Percentiles rank a stretch among this genome's conserved stretches.
Conservation (phyloP, 2,329 filamentous ascomycete species). For the Ophiostoma piceae region DNA sequence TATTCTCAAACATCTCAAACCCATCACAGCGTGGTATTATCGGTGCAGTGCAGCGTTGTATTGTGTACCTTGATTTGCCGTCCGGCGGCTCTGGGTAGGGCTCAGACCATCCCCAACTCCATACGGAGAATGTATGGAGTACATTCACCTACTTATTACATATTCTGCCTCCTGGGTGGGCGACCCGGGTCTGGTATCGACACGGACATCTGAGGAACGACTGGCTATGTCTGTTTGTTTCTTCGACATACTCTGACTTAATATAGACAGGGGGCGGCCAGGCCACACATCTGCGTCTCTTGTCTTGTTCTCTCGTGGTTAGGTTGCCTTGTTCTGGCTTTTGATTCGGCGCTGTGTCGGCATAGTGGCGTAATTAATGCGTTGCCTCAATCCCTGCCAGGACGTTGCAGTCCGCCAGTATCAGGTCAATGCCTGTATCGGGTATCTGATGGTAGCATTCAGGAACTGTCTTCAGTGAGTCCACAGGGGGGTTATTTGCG, state of each 20-base stretch:
- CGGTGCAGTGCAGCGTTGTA: background rate
- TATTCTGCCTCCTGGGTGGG: background rate
- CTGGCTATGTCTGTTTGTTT: constrained; percentile 2
- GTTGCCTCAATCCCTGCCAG: background rate
- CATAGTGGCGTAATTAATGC: background rate
- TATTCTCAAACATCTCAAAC: background rate
- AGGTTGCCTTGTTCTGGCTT: background rate
- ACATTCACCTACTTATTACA: background rate
- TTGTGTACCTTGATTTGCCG: background rate
- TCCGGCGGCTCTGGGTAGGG: background rate
- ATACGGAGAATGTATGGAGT: background rate
- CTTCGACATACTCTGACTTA: background rate
- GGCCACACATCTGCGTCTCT: background rate
- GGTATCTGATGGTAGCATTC: background rate
- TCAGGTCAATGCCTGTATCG: background rate
- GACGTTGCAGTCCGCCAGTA: background rate
- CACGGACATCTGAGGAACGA: background rate
- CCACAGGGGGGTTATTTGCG: background rate
- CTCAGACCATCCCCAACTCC: background rate
- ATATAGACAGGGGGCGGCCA: background rate
- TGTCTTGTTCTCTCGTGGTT: background rate
- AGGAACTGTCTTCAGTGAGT: background rate
- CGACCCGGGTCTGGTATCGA: background rate
- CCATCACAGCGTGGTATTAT: background rate
- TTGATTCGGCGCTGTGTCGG: background rate